Evolutionary conservation across 768 basidiomycete genomes (phyloP).

Genomic region (Rhizopogon rudus): DNA sequence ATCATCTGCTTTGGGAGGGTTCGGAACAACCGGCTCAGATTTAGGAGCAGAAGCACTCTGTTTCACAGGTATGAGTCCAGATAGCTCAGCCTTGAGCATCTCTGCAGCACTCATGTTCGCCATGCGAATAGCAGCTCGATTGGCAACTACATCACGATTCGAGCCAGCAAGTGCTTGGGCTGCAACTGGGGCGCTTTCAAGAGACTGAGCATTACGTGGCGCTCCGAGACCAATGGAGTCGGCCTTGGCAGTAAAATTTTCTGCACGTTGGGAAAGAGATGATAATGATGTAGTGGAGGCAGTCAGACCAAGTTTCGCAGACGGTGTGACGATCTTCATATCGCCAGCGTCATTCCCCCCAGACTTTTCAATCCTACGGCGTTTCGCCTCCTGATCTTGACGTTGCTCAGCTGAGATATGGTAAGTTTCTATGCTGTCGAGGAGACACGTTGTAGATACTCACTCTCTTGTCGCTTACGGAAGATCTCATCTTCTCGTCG

Average conservation of each 20-base stretch:
- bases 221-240: slow-evolving; percentile 77
- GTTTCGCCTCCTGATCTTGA: slow-evolving; percentile 87
- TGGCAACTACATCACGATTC: slow-evolving; percentile 88
- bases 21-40: slow-evolving; percentile 33
- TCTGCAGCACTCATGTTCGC: slow-evolving; percentile 98
- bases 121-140: slow-evolving; percentile 86
- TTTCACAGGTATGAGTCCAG: slow-evolving; percentile 44
- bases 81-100: slow-evolving; percentile 85
- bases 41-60: slow-evolving; percentile 23
- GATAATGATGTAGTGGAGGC: slow-evolving; percentile 28
- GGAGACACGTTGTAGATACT: slow-evolving; percentile 29
- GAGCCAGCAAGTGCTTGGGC: slow-evolving; percentile 75
- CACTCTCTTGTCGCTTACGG: slow-evolving; percentile 85
- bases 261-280: slow-evolving; percentile 61
- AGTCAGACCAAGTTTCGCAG: slow-evolving; percentile 23
- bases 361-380: slow-evolving; percentile 66
- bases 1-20: slow-evolving; percentile 20
- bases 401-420: slow-evolving; percentile 75
- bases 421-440: slow-evolving; percentile 7
- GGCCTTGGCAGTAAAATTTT: slow-evolving; percentile 67
- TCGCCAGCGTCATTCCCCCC: slow-evolving; percentile 28
- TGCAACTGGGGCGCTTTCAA: slow-evolving; percentile 53
- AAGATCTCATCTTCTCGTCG: slow-evolving; percentile 95
- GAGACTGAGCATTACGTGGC: slow-evolving; percentile 51
- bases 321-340: slow-evolving; percentile 25